phyloP scores from a whole-genome alignment of 805 yeast genomes.

The Hanseniaspora pseudoguilliermondii region DNA sequence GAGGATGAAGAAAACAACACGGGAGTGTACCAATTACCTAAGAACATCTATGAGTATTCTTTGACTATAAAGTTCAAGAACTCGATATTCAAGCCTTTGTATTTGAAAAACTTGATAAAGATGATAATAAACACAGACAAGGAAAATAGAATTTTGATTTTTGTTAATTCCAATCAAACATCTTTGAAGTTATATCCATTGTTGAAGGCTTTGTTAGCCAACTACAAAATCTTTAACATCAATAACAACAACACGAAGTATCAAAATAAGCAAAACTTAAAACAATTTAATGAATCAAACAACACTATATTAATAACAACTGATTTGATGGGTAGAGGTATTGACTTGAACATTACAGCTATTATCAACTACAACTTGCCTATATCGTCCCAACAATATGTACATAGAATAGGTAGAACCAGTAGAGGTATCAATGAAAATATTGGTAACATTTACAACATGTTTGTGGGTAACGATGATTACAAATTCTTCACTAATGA shows the following conservation, averaged over 20 bases:
- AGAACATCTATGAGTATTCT: slow-evolving; percentile 35
- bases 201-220: slow-evolving; percentile 8
- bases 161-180: slow-evolving; percentile 51
- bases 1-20: slow-evolving; percentile 31
- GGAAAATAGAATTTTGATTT: slow-evolving; percentile 18
- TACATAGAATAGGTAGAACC: slow-evolving; percentile 93
- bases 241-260: slow-evolving; percentile 43
- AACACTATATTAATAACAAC: slow-evolving; percentile 54
- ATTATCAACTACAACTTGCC: slow-evolving; percentile 91
- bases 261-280: slow-evolving; percentile 44
- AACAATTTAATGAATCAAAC: slow-evolving; percentile 41
- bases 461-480: slow-evolving; percentile 72
- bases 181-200: slow-evolving; percentile 67
- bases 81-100: slow-evolving; percentile 56
- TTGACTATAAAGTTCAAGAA: slow-evolving; percentile 29
- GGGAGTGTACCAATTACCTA: slow-evolving; percentile 46
- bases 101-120: slow-evolving; percentile 46
- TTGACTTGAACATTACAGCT: slow-evolving; percentile 61
- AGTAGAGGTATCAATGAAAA: slow-evolving; percentile 68
- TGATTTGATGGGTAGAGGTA: slow-evolving; percentile 91
- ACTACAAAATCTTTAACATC: slow-evolving; percentile 32
- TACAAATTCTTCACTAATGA: slow-evolving; percentile 45
- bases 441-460: slow-evolving; percentile 58
- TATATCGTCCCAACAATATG: slow-evolving; percentile 74
- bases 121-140: background rate